Evolutionary conservation across 306 rosid genomes (phyloP).

Genomic region (Gynostemma pentaphyllum): DNA sequence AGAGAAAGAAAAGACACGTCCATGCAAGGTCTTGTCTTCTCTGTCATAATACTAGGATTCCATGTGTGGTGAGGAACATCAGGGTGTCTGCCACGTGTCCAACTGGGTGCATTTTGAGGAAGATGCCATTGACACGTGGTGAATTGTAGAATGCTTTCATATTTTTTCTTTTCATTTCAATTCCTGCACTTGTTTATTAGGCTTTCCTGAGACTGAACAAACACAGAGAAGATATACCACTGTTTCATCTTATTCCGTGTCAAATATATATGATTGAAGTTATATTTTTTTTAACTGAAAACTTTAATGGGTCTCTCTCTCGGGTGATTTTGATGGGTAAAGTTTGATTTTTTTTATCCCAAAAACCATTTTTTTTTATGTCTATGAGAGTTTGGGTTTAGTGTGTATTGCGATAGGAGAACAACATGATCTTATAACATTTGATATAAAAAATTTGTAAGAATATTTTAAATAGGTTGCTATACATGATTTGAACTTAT

Average conservation of each 20-base stretch:
- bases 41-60: conserved; percentile 4
- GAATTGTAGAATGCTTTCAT: background rate
- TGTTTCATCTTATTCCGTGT: background rate
- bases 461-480: no score
- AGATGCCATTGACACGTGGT: conserved; percentile 4
- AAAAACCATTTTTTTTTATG: no score
- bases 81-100: conserved; percentile 5
- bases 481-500: no score
- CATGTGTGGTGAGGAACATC: background rate
- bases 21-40: conserved; percentile 6
- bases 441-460: no score
- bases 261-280: background rate
- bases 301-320: no score
- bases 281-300: no score
- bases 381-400: no score
- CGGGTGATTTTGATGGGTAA: no score
- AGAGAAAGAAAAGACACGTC: no score
- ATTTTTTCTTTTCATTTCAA: background rate
- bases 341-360: no score
- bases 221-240: background rate
- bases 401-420: no score
- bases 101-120: background rate
- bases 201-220: background rate
- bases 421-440: no score
- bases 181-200: background rate